Evolutionary conservation across 768 basidiomycete genomes (phyloP).

Genomic region (Cantharellus anzutake): DNA sequence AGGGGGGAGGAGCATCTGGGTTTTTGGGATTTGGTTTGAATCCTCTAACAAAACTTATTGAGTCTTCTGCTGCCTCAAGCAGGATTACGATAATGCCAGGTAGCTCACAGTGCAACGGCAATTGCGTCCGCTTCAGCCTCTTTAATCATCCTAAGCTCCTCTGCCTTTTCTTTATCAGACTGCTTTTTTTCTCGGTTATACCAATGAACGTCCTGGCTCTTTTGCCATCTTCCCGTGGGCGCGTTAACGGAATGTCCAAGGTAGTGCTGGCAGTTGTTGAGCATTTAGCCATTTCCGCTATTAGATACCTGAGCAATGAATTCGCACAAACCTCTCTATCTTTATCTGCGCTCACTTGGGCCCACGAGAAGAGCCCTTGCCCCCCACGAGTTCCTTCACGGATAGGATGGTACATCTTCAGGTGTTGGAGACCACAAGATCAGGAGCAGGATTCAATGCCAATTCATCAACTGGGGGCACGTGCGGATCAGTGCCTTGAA

Average conservation of each 20-base stretch:
- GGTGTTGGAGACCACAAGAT: not conserved
- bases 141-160: constrained; percentile 69
- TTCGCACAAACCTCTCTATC: constrained; percentile 52
- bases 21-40: constrained; percentile 31
- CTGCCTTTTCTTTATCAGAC: constrained; percentile 30
- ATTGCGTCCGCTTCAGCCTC: constrained; percentile 82
- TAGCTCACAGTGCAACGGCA: constrained; percentile 48
- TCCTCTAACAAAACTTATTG: constrained; percentile 28
- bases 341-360: constrained; percentile 80
- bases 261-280: constrained; percentile 44
- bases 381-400: constrained; percentile 82
- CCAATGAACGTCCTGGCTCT: constrained; percentile 95
- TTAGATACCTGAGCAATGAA: not conserved
- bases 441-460: too few species aligned
- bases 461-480: too few species aligned
- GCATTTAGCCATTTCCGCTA: not conserved
- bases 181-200: constrained; percentile 46
- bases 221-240: constrained; percentile 92
- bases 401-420: not conserved
- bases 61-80: not conserved
- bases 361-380: constrained; percentile 81
- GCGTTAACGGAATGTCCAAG: constrained; percentile 90
- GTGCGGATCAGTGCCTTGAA: too few species aligned
- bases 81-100: not conserved
- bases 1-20: constrained; percentile 3